phyloP scores from a whole-genome alignment of 345 rosid genomes.

The Boechera divaricarpa region DNA sequence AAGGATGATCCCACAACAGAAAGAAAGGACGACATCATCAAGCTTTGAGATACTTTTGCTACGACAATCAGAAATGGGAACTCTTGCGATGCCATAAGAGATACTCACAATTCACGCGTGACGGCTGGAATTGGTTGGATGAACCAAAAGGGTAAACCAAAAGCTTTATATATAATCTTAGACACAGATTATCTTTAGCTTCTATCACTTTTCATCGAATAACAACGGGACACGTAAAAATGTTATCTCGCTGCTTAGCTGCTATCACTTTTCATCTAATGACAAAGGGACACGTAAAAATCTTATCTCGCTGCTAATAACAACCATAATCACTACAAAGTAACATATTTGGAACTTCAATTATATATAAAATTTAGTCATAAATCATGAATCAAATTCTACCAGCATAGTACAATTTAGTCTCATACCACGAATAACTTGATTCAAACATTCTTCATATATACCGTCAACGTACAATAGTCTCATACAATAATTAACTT shows the following conservation, averaged over 20 bases:
- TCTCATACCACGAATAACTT: not conserved
- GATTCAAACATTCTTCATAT: not conserved
- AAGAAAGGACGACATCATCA: not conserved
- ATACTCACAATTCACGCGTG: not conserved
- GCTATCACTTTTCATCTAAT: not conserved
- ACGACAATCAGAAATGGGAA: not conserved
- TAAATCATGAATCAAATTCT: conserved; percentile 7
- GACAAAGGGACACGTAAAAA: not conserved
- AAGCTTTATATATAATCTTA: no score
- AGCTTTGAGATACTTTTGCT: not conserved
- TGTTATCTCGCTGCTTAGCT: not conserved
- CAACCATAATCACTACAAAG: no score
- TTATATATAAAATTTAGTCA: not conserved
- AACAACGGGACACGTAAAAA: not conserved
- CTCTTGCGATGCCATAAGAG: no score
- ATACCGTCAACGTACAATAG: not conserved
- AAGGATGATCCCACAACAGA: not conserved
- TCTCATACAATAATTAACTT: conserved; percentile 4
- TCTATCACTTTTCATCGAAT: no score
- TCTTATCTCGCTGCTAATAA: no score
- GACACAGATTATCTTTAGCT: no score
- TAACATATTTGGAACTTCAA: not conserved
- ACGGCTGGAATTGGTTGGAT: not conserved
- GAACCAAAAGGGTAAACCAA: no score
- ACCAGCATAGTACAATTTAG: not conserved